phyloP scores from a whole-genome alignment of 202 grass and related monocot genomes.

The Setaria viridis region DNA sequence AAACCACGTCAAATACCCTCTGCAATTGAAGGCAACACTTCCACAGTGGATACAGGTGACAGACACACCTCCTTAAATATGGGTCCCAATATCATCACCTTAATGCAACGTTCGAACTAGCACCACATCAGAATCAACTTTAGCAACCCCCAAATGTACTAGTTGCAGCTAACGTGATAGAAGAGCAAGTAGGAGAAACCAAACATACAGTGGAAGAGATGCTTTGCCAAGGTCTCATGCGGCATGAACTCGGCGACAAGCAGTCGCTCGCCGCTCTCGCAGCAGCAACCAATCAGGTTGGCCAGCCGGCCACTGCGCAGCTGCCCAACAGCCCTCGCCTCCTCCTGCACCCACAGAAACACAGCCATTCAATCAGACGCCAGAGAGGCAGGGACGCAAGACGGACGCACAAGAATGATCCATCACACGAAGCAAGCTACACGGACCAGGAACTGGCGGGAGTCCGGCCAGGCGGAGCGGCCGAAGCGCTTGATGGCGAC shows the following conservation, averaged over 20 bases:
- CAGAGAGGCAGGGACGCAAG: neutral
- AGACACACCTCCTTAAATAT: conserved; percentile 28
- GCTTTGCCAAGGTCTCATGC: conserved; percentile 83
- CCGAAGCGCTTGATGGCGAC: conserved; percentile 85
- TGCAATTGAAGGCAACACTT: conserved; percentile 20
- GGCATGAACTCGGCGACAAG: conserved; percentile 93
- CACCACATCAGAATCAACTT: conserved; percentile 13
- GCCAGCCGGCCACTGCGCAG: conserved; percentile 71
- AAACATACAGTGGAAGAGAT: conserved; percentile 94
- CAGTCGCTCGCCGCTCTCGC: conserved; percentile 76
- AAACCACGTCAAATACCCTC: conserved; percentile 11
- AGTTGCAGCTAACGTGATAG: neutral
- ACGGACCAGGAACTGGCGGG: conserved; percentile 79
- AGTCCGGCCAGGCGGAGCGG: conserved; percentile 83
- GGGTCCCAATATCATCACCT: conserved; percentile 7
- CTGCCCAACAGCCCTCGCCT: conserved; percentile 78
- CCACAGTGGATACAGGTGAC: conserved; percentile 22
- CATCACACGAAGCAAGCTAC: neutral
- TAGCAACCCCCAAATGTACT: conserved; percentile 13
- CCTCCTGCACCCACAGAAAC: conserved; percentile 58
- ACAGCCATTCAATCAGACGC: conserved; percentile 17
- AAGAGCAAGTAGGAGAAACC: neutral
- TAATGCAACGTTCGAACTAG: conserved; percentile 28
- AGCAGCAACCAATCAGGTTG: conserved; percentile 90
- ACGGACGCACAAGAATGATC: neutral